These are phyloP conservation scores for Rhynchosporium secalis DNA, from an alignment of 2,329 filamentous ascomycete genomes.

Conservation along the genomic window DNA sequence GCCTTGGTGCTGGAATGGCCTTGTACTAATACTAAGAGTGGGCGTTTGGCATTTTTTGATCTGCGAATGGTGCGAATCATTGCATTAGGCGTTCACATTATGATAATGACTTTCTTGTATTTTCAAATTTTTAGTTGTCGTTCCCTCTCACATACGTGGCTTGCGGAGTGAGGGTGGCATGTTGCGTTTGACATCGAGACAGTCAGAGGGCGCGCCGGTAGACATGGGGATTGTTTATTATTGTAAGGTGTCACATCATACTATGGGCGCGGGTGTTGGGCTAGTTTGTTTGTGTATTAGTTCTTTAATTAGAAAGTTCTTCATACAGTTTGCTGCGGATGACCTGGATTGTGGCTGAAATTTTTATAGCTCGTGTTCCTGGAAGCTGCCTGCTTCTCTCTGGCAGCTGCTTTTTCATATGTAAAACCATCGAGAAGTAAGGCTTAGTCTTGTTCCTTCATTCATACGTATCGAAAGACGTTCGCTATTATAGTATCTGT, in stretches of 20 bases:
- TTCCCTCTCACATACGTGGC: not conserved
- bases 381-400: not conserved
- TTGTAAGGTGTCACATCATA: not conserved
- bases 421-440: too few relatives aligned
- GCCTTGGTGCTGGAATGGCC: slow-evolving; percentile 10
- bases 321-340: not conserved
- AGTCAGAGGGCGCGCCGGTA: not conserved
- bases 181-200: not conserved
- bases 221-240: not conserved
- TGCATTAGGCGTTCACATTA: slow-evolving; percentile 26
- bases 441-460: too few relatives aligned
- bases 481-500: too few relatives aligned
- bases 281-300: not conserved
- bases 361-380: not conserved
- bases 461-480: too few relatives aligned
- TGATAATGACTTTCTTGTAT: slow-evolving; percentile 30
- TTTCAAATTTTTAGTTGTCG: not conserved
- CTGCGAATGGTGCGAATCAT: slow-evolving; percentile 8
- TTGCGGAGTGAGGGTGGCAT: not conserved
- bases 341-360: not conserved
- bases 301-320: not conserved
- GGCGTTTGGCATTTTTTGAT: slow-evolving; percentile 10
- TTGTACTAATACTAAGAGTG: slow-evolving; percentile 19
- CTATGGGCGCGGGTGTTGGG: not conserved
- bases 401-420: too few relatives aligned